phyloP scores from a whole-genome alignment of 179 eudicot species.

The Amaranthus tricolor region DNA sequence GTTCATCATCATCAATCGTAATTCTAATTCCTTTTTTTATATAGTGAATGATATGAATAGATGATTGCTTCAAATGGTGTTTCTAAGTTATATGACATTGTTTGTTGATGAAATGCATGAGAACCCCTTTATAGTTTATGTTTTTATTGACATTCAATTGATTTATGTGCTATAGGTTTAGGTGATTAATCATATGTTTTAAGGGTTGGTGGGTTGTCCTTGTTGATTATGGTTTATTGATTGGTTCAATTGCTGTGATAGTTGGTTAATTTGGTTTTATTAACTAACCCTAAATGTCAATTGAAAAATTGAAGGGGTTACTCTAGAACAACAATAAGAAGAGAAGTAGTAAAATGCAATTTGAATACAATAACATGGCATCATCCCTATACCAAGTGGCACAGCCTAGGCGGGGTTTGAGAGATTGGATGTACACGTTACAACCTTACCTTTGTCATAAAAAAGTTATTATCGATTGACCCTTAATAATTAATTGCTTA shows the following conservation, averaged over 20 bases:
- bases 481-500: no score
- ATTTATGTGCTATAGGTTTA: neutral
- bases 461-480: no score
- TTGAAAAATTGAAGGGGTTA: neutral
- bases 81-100: neutral
- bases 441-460: no score
- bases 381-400: no score
- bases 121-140: slow-evolving; percentile 13
- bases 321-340: no score
- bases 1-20: no score
- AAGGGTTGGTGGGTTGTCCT: neutral
- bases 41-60: no score
- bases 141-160: neutral
- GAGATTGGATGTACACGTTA: no score
- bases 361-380: no score
- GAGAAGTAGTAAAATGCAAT: no score
- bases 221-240: slow-evolving; percentile 1
- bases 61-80: neutral
- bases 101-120: slow-evolving; percentile 21
- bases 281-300: neutral
- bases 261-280: neutral
- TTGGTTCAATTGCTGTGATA: neutral
- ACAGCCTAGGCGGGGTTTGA: no score
- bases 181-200: neutral
- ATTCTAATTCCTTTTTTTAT: no score